A percentile compares a stretch with the other conserved stretches of the same genome.
Conservation (phyloP, 225 moss, liverwort and hornwort species). For the Physcomitrium patens region DNA sequence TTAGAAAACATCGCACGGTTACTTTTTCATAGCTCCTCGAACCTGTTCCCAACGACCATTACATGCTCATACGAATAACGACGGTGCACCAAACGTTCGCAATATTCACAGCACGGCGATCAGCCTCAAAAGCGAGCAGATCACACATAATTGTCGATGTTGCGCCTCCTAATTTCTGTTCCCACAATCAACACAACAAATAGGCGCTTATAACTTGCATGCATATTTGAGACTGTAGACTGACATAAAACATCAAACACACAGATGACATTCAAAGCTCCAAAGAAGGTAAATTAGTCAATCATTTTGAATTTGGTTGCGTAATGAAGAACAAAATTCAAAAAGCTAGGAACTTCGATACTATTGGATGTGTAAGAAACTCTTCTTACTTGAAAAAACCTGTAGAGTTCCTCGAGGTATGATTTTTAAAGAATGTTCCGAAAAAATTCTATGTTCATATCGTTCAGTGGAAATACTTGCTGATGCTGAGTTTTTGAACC, state of each 20-base stretch:
- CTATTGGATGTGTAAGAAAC: background rate
- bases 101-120: conserved; percentile 92
- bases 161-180: conserved; percentile 87
- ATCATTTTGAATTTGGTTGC: background rate
- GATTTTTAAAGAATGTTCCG: conserved; percentile 97
- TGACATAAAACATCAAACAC: background rate
- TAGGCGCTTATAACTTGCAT: background rate
- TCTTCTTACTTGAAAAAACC: conserved; percentile 78
- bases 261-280: background rate
- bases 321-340: background rate
- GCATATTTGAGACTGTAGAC: background rate
- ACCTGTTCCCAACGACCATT: too few species aligned
- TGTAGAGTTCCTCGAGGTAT: conserved; percentile 93
- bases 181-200: conserved; percentile 13
- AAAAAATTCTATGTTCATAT: conserved; percentile 99
- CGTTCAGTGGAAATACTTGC: conserved; percentile 54
- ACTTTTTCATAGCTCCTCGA: too few species aligned
- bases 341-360: background rate
- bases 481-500: background rate
- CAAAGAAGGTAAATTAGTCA: background rate
- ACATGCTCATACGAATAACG: too few species aligned
- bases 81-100: too few species aligned
- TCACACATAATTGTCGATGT: conserved; percentile 89
- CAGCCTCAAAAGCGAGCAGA: conserved; percentile 90
- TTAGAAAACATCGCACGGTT: too few species aligned